A percentile compares a stretch with the other conserved stretches of the same genome.
Conservation (phyloP, 1,284 basidiomycete genomes). For the Ganoderma multipileum region DNA sequence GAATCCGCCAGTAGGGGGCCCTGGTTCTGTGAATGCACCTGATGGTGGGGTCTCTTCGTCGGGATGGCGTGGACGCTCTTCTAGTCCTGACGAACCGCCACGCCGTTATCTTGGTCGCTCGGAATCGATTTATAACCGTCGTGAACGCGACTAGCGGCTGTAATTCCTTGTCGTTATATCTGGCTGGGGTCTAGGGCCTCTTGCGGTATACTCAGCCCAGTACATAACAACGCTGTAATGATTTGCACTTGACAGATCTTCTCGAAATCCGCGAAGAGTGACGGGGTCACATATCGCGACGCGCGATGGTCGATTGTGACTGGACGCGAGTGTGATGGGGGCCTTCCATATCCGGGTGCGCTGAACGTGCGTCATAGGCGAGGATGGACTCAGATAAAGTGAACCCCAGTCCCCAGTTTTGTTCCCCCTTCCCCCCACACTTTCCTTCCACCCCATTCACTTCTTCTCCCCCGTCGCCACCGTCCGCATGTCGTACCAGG, state of each 20-base stretch:
- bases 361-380: conserved; percentile 33
- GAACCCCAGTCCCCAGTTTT: conserved; percentile 8
- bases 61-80: background rate
- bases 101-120: background rate
- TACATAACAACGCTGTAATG: background rate
- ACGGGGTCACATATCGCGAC: conserved; percentile 13
- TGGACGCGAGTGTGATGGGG: conserved; percentile 30
- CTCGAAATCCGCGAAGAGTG: background rate
- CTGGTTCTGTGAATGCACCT: background rate
- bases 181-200: background rate
- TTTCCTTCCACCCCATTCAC: conserved; percentile 1
- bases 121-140: background rate
- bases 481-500: conserved; percentile 60
- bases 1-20: background rate
- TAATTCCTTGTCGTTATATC: background rate
- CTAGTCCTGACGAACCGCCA: background rate
- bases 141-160: conserved; percentile 2
- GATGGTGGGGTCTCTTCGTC: background rate
- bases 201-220: no score
- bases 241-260: background rate
- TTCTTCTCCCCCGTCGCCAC: conserved; percentile 17
- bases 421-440: conserved; percentile 14
- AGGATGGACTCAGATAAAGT: background rate
- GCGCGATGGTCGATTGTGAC: conserved; percentile 23
- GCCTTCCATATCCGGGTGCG: conserved; percentile 19